Conservation (phyloP, 1,284 basidiomycete genomes). For the Ceraceosorus bombacis region DNA sequence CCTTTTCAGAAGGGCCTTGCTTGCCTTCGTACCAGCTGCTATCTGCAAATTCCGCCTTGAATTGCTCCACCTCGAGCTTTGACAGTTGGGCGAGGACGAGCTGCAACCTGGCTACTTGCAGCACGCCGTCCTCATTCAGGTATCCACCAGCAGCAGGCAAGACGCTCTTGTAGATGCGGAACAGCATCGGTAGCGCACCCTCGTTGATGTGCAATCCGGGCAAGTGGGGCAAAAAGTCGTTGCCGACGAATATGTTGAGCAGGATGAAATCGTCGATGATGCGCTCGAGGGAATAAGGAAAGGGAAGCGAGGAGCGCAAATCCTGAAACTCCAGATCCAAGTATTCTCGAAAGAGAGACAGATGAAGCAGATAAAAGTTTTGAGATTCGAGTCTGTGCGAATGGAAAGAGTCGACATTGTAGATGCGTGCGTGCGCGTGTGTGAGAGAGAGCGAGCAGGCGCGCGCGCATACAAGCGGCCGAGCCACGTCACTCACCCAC, state of each 20-base stretch:
- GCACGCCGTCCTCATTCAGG: constrained; percentile 79
- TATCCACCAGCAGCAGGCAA: constrained; percentile 82
- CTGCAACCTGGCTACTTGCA: constrained; percentile 74
- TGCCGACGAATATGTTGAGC: constrained; percentile 90
- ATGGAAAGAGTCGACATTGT: neutral
- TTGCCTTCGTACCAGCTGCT: constrained; percentile 51
- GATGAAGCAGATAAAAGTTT: constrained; percentile 89
- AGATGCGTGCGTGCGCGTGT: neutral
- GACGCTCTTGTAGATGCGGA: constrained; percentile 88
- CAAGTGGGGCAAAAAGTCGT: constrained; percentile 92
- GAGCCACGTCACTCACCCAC: constrained; percentile 20
- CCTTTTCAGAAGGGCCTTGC: constrained; percentile 9
- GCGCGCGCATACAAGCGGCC: too few relatives aligned
- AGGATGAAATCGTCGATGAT: constrained; percentile 97
- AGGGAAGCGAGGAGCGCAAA: constrained; percentile 49
- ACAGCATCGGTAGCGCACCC: constrained; percentile 83
- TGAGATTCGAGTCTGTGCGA: constrained; percentile 65
- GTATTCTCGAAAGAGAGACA: constrained; percentile 91
- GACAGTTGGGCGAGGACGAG: constrained; percentile 80
- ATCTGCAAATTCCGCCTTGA: constrained; percentile 82
- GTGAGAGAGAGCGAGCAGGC: neutral
- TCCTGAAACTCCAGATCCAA: constrained; percentile 82
- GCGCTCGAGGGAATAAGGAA: constrained; percentile 75
- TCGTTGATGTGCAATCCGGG: constrained; percentile 97
- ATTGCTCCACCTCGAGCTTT: constrained; percentile 76